A percentile compares a stretch with the other conserved stretches of the same genome.
These are phyloP conservation scores for Fagus crenata DNA, from an alignment of 306 rosid species.

Conservation along the genomic window DNA sequence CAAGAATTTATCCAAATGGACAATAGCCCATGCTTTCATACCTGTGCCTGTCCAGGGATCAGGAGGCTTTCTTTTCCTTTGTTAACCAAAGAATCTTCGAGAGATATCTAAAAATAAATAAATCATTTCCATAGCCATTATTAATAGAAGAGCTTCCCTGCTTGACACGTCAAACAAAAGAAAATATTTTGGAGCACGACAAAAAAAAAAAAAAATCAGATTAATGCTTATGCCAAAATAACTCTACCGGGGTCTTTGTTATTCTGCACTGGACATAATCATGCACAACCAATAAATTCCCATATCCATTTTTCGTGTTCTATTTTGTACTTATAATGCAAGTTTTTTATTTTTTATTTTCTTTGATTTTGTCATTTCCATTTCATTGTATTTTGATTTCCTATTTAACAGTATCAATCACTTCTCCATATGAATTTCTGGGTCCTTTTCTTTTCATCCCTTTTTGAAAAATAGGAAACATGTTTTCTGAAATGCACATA, in stretches of 20 bases:
- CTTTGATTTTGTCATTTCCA: not conserved
- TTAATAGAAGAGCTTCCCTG: not conserved
- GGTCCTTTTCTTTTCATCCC: too few species aligned
- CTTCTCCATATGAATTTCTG: too few species aligned
- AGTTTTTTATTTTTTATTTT: not conserved
- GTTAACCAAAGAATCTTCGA: constrained; percentile 53
- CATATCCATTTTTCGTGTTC: not conserved
- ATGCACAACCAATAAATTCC: not conserved
- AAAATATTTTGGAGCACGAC: not conserved
- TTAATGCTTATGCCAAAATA: constrained; percentile 11
- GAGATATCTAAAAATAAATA: constrained; percentile 45
- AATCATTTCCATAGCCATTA: not conserved
- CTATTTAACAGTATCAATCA: too few species aligned
- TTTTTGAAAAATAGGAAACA: not conserved
- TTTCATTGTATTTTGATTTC: too few species aligned
- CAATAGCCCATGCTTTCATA: constrained; percentile 30
- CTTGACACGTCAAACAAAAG: not conserved
- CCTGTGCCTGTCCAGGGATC: constrained; percentile 67
- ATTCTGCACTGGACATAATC: not conserved
- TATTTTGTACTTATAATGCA: not conserved
- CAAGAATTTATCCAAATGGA: constrained; percentile 7
- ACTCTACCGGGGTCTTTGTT: constrained; percentile 8
- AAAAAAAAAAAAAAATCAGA: constrained; percentile 12
- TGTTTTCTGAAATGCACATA: not conserved
- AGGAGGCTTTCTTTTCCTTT: constrained; percentile 82